Evolutionary conservation across 768 basidiomycete species (phyloP).

Genomic region (Austroboletus eburneus): DNA sequence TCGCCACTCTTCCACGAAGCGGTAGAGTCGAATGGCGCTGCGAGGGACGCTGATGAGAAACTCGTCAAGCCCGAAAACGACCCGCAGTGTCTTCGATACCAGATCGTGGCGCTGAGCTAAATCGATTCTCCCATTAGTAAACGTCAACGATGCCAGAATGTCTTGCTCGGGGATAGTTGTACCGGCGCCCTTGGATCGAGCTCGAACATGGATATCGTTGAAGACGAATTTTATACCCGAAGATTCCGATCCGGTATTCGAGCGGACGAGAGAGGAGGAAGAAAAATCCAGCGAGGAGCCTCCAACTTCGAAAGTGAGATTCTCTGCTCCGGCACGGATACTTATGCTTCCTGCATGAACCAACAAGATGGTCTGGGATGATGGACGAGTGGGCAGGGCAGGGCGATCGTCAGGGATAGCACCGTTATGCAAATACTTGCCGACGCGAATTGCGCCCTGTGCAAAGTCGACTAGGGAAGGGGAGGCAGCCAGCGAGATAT

Average conservation of each 20-base stretch:
- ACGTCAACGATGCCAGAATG: constrained; percentile 56
- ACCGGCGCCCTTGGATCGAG: constrained; percentile 45
- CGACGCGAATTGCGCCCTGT: constrained; percentile 51
- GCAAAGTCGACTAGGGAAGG: constrained; percentile 60
- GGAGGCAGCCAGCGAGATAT: constrained; percentile 41
- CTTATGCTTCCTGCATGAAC: constrained; percentile 42
- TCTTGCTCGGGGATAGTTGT: constrained; percentile 43
- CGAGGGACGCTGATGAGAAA: constrained; percentile 65
- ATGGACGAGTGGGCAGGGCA: neutral
- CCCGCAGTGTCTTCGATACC: constrained; percentile 36
- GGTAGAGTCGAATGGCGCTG: constrained; percentile 74
- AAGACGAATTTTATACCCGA: constrained; percentile 47
- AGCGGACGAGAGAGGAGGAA: constrained; percentile 16
- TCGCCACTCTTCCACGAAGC: constrained; percentile 79
- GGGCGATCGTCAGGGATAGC: neutral
- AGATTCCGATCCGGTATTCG: constrained; percentile 33
- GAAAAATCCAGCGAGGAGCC: constrained; percentile 28
- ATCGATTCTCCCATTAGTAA: constrained; percentile 45
- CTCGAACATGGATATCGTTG: constrained; percentile 51
- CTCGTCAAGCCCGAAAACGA: constrained; percentile 42
- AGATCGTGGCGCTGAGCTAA: constrained; percentile 45
- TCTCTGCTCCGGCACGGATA: constrained; percentile 67
- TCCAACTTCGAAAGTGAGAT: constrained; percentile 60
- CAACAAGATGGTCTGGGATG: constrained; percentile 35
- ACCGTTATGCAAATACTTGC: constrained; percentile 31